Conservation (phyloP, 305 asterid species). For the Fraxinus sp. region DNA sequence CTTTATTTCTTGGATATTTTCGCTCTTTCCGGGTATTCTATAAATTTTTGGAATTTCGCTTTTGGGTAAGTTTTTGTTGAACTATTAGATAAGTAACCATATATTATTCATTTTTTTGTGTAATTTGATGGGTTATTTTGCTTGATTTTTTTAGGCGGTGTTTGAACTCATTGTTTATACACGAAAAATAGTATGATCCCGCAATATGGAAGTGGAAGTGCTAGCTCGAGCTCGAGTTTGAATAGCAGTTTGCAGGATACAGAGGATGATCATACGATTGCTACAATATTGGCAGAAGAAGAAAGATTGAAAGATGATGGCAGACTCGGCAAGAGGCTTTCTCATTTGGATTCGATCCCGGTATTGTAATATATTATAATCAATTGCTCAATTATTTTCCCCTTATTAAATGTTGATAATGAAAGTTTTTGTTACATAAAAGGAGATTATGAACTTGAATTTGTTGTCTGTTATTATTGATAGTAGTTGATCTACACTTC, state of each 20-base stretch:
- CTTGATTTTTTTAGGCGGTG: not conserved
- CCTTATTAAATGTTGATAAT: constrained; percentile 13
- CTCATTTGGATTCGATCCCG: constrained; percentile 90
- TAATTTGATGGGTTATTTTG: not conserved
- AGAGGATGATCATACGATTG: constrained; percentile 93
- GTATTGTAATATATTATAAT: constrained; percentile 32
- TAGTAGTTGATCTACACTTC: not conserved
- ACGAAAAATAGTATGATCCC: not conserved
- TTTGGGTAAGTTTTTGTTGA: not conserved
- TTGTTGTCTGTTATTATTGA: not conserved
- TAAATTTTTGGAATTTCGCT: not conserved
- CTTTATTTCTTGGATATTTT: not conserved
- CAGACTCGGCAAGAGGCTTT: constrained; percentile 78
- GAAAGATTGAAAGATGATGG: constrained; percentile 44
- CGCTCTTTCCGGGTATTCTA: not conserved
- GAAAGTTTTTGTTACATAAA: not conserved
- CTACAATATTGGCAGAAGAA: constrained; percentile 72
- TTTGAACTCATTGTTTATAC: not conserved
- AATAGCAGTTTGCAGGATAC: constrained; percentile 69
- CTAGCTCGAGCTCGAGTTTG: constrained; percentile 72
- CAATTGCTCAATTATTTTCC: not conserved
- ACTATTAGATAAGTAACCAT: not conserved
- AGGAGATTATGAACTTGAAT: constrained; percentile 20
- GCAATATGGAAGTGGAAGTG: constrained; percentile 19
- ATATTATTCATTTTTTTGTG: not conserved